Base-by-base conservation (phyloP, 176 grass and related monocot genomes). In the Oropetium thomaeum region DNA sequence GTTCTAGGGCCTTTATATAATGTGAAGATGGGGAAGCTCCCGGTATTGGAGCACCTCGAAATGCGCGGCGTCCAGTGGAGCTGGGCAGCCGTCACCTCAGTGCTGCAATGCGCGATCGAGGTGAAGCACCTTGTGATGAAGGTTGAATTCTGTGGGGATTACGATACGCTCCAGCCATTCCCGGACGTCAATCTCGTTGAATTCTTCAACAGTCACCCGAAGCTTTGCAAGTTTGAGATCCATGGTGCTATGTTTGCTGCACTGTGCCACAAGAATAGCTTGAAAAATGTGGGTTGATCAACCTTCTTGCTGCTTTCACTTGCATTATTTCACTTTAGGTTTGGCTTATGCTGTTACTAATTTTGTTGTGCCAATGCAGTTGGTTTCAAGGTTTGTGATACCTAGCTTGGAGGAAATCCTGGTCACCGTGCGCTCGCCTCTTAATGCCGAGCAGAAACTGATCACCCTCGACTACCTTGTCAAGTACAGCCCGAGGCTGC, bases 181-280 rank as follows among this genome's bases (percentile, higher is more conserved):
- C 96, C 96, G 0, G 96, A 99, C 82, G 77, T 95, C 25, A 91
- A 99, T 59, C 76, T 99, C 2, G 96, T 92, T 5, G 83, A 92
- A 3, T 99, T 99, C 80, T 99, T 99, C 76, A 90, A 99, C 29
- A 86, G n/a, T 45, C 89, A 95, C 68, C 82, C 69, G 0, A 99
- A 90, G 85, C 82, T 99, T 27, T 6, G 34, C 71, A 99, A 82
- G 59, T 92, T 99, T 35, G 96, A 99, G 76, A 90, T 99, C 61
- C 91, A 99, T 22, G 96, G 96, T 0, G 91, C 96, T 35, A 92
- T 99, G 89, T 95, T 99, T 32, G 96, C 96, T 0, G 79, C 96
- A 0, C 60, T 99, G 42, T 95, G 96, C 68, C 96, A 99, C 28
- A 95, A 99, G 71, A 99, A 99, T 79, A 99, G 96, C 82, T 80